Conservation (phyloP, 2,329 filamentous ascomycete genomes). For the Tolypocladium cylindrosporum region DNA sequence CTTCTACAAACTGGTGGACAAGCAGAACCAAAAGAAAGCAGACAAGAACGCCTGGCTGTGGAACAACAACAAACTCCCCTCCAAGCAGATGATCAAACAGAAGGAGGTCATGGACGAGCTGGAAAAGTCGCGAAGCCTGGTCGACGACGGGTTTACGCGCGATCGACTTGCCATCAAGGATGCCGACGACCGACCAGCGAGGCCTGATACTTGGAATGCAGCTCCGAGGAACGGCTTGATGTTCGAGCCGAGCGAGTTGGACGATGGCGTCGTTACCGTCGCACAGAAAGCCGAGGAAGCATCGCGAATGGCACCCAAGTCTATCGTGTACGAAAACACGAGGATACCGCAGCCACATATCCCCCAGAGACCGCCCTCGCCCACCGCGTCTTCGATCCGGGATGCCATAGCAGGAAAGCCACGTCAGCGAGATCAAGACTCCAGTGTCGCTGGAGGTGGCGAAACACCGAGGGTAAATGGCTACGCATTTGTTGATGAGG, state of each 20-base stretch:
- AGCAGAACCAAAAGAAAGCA: conserved; percentile 73
- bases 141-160: conserved; percentile 47
- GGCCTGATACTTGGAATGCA: conserved; percentile 66
- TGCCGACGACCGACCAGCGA: conserved; percentile 61
- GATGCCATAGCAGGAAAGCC: conserved; percentile 73
- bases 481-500: conserved; percentile 84
- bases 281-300: conserved; percentile 58
- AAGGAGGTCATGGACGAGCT: conserved; percentile 50
- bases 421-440: conserved; percentile 52
- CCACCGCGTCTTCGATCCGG: conserved; percentile 73
- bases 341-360: conserved; percentile 50
- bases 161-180: conserved; percentile 56
- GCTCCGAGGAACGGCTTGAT: conserved; percentile 75
- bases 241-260: conserved; percentile 63
- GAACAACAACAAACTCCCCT: conserved; percentile 74
- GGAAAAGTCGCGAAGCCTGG: conserved; percentile 31
- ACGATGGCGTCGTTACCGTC: conserved; percentile 50
- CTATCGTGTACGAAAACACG: conserved; percentile 76
- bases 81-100: conserved; percentile 66
- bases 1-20: conserved; percentile 86
- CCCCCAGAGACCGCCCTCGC: conserved; percentile 52
- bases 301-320: conserved; percentile 67
- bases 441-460: conserved; percentile 42
- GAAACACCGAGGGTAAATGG: conserved; percentile 90
- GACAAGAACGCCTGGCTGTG: conserved; percentile 87